phyloP scores from a whole-genome alignment of 2,329 filamentous ascomycete species.

The Xylaria arbuscula region DNA sequence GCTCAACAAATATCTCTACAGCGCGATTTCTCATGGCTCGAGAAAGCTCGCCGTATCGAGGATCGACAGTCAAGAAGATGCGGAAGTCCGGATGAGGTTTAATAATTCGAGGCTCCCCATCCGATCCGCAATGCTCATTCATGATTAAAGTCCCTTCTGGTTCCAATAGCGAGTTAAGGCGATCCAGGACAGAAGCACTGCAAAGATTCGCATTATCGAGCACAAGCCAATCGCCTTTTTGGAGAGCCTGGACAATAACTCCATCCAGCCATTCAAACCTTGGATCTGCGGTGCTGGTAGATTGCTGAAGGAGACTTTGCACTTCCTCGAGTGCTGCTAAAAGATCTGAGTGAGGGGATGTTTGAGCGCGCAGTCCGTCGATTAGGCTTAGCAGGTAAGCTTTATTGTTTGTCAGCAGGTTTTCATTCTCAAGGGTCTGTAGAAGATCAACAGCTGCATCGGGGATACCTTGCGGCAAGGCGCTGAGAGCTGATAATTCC shows the following conservation, averaged over 20 bases:
- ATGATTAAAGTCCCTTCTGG: slow-evolving; percentile 88
- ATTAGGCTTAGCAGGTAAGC: slow-evolving; percentile 54
- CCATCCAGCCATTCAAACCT: slow-evolving; percentile 98
- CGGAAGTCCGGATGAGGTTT: slow-evolving; percentile 87
- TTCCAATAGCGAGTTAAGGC: slow-evolving; percentile 93
- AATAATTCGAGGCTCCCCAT: slow-evolving; percentile 83
- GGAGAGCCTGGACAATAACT: slow-evolving; percentile 85
- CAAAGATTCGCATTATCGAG: slow-evolving; percentile 98
- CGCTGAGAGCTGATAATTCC: slow-evolving; percentile 61
- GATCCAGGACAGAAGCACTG: slow-evolving; percentile 91
- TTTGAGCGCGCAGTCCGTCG: slow-evolving; percentile 54
- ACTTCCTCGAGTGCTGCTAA: slow-evolving; percentile 61
- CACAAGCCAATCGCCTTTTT: slow-evolving; percentile 90
- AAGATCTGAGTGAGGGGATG: slow-evolving; percentile 60
- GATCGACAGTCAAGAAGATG: slow-evolving; percentile 93
- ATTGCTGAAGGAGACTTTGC: slow-evolving; percentile 61
- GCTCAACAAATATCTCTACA: slow-evolving; percentile 83
- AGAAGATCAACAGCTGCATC: slow-evolving; percentile 62
- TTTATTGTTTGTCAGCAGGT: slow-evolving; percentile 55
- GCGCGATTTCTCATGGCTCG: slow-evolving; percentile 96
- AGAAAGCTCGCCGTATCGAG: slow-evolving; percentile 91
- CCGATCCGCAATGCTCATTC: slow-evolving; percentile 88
- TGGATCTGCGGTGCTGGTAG: slow-evolving; percentile 73
- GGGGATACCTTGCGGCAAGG: slow-evolving; percentile 61
- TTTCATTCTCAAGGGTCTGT: slow-evolving; percentile 59